Percentiles rank a stretch among this genome's conserved stretches.
Conservation (phyloP, 768 basidiomycete species). For the Cubamyces sp. region DNA sequence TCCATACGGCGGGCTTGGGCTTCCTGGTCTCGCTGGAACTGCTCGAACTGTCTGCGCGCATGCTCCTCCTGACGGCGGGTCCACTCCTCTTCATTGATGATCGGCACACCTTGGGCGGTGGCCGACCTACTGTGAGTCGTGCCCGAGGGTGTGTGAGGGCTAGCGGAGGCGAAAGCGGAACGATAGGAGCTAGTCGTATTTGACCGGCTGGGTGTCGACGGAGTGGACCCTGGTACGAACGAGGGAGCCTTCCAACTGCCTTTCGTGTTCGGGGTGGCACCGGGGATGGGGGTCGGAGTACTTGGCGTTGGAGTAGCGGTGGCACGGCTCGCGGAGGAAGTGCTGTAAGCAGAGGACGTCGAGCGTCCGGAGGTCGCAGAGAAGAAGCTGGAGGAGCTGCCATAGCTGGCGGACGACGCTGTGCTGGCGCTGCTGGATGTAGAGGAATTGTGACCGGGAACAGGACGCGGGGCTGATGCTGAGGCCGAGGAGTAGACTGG, state of each 20-base stretch:
- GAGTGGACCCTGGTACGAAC: conserved; percentile 2
- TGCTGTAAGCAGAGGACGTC: conserved; percentile 23
- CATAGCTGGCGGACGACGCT: conserved; percentile 31
- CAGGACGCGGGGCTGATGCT: conserved; percentile 33
- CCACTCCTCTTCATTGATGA: conserved; percentile 54
- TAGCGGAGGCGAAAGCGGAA: conserved; percentile 2
- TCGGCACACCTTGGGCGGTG: conserved; percentile 26
- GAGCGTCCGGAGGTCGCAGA: conserved; percentile 29
- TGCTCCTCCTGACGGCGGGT: conserved; percentile 66
- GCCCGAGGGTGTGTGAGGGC: conserved; percentile 7
- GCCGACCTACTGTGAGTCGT: conserved; percentile 7
- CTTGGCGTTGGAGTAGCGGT: conserved; percentile 34
- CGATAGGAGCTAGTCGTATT: conserved; percentile 7
- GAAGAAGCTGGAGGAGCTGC: conserved; percentile 27
- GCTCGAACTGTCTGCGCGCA: conserved; percentile 66
- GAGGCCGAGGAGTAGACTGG: conserved; percentile 36
- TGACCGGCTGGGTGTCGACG: conserved; percentile 14
- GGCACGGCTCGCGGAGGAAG: conserved; percentile 31
- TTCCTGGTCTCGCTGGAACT: conserved; percentile 71
- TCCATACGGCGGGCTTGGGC: conserved; percentile 51
- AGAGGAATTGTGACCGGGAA: conserved; percentile 33
- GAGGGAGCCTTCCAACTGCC: conserved; percentile 24
- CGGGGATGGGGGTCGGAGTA: conserved; percentile 35
- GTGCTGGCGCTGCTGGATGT: conserved; percentile 33
- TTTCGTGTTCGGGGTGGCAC: conserved; percentile 13